Evolutionary conservation across 495 filamentous ascomycete species (phyloP), one percentile per base, ranked within the genome.

Genomic region (Pseudevernia furfuracea): DNA sequence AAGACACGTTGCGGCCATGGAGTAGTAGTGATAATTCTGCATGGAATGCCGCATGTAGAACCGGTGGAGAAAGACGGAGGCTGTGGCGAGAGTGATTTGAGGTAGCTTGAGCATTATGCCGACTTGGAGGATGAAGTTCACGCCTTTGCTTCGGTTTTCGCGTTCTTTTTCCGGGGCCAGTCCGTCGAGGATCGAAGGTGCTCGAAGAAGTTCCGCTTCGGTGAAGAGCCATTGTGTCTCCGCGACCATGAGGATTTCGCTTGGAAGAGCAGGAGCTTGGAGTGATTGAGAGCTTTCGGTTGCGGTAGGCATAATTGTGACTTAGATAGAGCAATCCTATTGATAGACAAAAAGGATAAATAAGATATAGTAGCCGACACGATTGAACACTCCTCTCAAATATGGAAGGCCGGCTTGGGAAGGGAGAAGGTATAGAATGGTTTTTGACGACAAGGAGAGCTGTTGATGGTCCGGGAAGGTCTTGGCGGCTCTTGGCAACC

Each of bases 41-140:
- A 95, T 87, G 63, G 84, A 86, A 65, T 84, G 82, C 60, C 94
- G 86, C 90, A 97, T 96, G 69, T 89, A 92, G 74, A 96, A 97
- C 12, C 94, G 85, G 71, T 99, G 92, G 71, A 99, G 87, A 75
- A 94, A 96, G 21, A 96, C 87, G 32, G 88, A 87, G n/a, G 94
- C 94, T 2, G 94, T 94, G 70, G 87, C 88, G 39, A 97, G 80
- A 6, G 94, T 97, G 52, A 92, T 82, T 72, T 96, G 92, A 23
- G 94, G 92, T 49, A 99, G 81, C 72, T 92, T 92, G 44, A 97
- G 83, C 79, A 96, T 84, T 62, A 97, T 90, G 65, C 93, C 94
- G 59, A 92, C 91, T 74, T 96, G 91, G 67, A 88, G 84, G 70
- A 98, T 96, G 79, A 98, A 98, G 73, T 96, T 94, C 66, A 95